phyloP scores from a whole-genome alignment of 805 yeast species.

The Candida tibetensis region DNA sequence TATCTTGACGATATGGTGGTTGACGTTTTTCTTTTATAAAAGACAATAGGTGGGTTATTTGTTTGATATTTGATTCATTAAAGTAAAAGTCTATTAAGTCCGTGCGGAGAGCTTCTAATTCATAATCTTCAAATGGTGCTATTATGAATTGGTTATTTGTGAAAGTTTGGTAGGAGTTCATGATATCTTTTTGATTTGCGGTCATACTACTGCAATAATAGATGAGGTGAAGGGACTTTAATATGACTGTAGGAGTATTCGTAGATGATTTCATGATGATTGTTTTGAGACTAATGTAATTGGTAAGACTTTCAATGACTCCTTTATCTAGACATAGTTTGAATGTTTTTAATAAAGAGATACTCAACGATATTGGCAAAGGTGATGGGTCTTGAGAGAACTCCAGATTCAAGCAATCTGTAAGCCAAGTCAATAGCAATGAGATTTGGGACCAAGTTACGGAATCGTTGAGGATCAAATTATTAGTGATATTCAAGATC shows the following conservation, averaged over 20 bases:
- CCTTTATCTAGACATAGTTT: conserved; percentile 20
- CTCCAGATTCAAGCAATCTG: conserved; percentile 15
- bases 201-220: conserved; percentile 15
- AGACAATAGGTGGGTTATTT: neutral
- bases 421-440: conserved; percentile 24
- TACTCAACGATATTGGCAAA: conserved; percentile 11
- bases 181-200: conserved; percentile 6
- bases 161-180: conserved; percentile 11
- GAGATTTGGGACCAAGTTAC: conserved; percentile 26
- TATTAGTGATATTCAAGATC: conserved; percentile 29
- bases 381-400: conserved; percentile 1
- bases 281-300: conserved; percentile 15
- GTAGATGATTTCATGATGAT: conserved; percentile 5
- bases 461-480: conserved; percentile 23
- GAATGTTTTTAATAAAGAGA: conserved; percentile 24
- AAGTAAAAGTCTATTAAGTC: conserved; percentile 2
- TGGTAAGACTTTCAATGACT: conserved; percentile 19
- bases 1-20: neutral
- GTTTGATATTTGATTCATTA: conserved; percentile 2
- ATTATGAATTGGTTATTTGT: conserved; percentile 9
- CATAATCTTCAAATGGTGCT: conserved; percentile 18
- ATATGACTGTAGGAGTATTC: conserved; percentile 14
- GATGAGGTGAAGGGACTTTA: conserved; percentile 23
- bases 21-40: conserved; percentile 1
- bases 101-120: conserved; percentile 15